Conservation (phyloP, 2,329 filamentous ascomycete genomes). For the Sclerotinia minor region DNA sequence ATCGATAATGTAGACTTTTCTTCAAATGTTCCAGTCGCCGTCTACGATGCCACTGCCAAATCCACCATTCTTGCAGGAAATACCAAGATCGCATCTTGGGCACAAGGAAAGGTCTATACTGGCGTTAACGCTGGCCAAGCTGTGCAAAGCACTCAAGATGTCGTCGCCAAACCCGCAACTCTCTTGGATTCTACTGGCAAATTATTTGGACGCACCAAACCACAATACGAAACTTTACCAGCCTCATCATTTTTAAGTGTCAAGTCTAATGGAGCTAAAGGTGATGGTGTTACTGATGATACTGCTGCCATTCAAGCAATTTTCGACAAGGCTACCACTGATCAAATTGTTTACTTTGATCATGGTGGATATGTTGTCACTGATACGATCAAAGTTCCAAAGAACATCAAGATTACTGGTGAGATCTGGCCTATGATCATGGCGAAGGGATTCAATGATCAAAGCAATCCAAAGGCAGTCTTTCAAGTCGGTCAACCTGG, state of each 20-base stretch:
- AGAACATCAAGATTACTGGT: constrained; percentile 82
- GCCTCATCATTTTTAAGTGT: constrained; percentile 77
- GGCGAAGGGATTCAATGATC: constrained; percentile 78
- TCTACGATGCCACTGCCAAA: constrained; percentile 59
- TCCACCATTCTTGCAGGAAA: constrained; percentile 67
- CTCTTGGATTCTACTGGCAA: constrained; percentile 66
- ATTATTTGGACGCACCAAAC: constrained; percentile 82
- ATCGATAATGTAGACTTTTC: constrained; percentile 87
- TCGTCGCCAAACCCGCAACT: constrained; percentile 59
- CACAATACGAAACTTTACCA: constrained; percentile 74
- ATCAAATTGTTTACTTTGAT: constrained; percentile 72
- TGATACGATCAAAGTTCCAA: constrained; percentile 69
- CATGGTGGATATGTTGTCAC: constrained; percentile 66
- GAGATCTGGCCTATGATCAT: constrained; percentile 91
- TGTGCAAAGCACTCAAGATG: constrained; percentile 59
- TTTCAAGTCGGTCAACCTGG: constrained; percentile 80
- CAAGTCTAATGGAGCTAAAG: constrained; percentile 78
- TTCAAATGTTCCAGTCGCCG: constrained; percentile 64
- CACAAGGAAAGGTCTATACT: constrained; percentile 75
- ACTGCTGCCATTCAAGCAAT: constrained; percentile 79
- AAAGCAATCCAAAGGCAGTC: constrained; percentile 75
- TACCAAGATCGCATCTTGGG: constrained; percentile 67
- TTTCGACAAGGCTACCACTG: constrained; percentile 64
- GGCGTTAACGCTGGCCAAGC: constrained; percentile 47
- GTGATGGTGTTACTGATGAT: constrained; percentile 85